Conservation (phyloP, 192 early-diverging fungal genomes). For the Podila horticola region DNA sequence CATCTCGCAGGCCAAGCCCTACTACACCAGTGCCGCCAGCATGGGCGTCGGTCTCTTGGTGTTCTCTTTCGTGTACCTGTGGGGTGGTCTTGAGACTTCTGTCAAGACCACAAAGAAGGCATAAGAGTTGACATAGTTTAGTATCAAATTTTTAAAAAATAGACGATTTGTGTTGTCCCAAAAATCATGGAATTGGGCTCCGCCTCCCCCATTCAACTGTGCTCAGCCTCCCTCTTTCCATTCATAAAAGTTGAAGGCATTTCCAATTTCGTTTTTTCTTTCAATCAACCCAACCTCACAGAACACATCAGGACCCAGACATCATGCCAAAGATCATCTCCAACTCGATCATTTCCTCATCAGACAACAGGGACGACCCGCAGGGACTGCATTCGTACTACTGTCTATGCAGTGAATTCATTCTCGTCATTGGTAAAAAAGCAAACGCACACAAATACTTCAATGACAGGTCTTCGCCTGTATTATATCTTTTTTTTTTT, state of each 20-base stretch:
- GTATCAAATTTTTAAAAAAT: too few relatives aligned
- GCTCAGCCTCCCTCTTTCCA: background rate
- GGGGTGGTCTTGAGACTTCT: slow-evolving; percentile 44
- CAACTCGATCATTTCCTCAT: slow-evolving; percentile 66
- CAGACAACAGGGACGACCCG: slow-evolving; percentile 55
- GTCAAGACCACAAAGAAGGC: slow-evolving; percentile 49
- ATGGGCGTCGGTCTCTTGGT: slow-evolving; percentile 89
- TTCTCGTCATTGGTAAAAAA: slow-evolving; percentile 63
- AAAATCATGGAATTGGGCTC: too few relatives aligned
- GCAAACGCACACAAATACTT: too few relatives aligned
- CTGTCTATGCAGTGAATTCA: slow-evolving; percentile 69
- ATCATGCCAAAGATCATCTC: slow-evolving; percentile 70
- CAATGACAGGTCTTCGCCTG: too few relatives aligned
- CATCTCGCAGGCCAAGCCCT: slow-evolving; percentile 92
- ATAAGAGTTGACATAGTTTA: too few relatives aligned
- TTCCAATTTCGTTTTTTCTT: too few relatives aligned
- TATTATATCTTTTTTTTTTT: too few relatives aligned
- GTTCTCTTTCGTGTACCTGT: slow-evolving; percentile 85
- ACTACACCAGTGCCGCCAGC: slow-evolving; percentile 87
- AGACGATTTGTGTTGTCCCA: too few relatives aligned
- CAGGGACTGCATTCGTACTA: slow-evolving; percentile 67
- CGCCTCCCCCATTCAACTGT: background rate
- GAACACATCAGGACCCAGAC: background rate
- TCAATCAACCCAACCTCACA: background rate
- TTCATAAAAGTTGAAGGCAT: background rate